phyloP scores from a whole-genome alignment of 1,139 yeast genomes.

The Ashbya aceris region DNA sequence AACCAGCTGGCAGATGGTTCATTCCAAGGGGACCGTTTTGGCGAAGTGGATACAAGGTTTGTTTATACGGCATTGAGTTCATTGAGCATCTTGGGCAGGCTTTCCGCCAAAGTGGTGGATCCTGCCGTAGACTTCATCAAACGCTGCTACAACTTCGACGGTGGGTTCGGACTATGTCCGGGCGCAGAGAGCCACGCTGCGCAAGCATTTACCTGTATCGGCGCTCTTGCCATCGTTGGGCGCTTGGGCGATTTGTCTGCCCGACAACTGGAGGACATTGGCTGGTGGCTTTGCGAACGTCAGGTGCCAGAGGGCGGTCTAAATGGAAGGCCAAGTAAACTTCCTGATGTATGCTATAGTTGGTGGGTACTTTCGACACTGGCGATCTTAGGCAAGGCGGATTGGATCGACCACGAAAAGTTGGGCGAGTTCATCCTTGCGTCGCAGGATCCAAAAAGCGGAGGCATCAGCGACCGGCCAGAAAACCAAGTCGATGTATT shows the following conservation, averaged over 20 bases:
- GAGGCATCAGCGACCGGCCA: conserved; percentile 89
- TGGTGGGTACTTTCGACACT: conserved; percentile 95
- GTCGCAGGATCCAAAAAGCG: conserved; percentile 70
- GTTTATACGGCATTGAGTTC: conserved; percentile 74
- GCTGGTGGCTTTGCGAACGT: conserved; percentile 86
- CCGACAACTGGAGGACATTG: conserved; percentile 32
- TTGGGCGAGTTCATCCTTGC: conserved; percentile 56
- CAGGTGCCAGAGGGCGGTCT: conserved; percentile 88
- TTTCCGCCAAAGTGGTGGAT: conserved; percentile 51
- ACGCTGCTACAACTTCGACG: conserved; percentile 82
- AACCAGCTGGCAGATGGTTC: conserved; percentile 70
- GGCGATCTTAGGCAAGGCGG: conserved; percentile 52
- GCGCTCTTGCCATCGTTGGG: conserved; percentile 61
- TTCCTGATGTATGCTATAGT: conserved; percentile 93
- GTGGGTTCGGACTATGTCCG: conserved; percentile 89
- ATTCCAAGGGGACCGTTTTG: conserved; percentile 82
- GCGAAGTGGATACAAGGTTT: conserved; percentile 89
- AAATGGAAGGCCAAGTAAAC: conserved; percentile 92
- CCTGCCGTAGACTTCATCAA: conserved; percentile 59
- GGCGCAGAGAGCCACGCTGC: conserved; percentile 96
- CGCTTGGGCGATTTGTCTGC: conserved; percentile 39
- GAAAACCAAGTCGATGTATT: conserved; percentile 88
- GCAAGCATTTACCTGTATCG: conserved; percentile 82
- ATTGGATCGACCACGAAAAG: conserved; percentile 65
- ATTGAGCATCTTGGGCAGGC: conserved; percentile 55